Conservation (phyloP, 2,329 filamentous ascomycete genomes). For the Fusarium longipes region DNA sequence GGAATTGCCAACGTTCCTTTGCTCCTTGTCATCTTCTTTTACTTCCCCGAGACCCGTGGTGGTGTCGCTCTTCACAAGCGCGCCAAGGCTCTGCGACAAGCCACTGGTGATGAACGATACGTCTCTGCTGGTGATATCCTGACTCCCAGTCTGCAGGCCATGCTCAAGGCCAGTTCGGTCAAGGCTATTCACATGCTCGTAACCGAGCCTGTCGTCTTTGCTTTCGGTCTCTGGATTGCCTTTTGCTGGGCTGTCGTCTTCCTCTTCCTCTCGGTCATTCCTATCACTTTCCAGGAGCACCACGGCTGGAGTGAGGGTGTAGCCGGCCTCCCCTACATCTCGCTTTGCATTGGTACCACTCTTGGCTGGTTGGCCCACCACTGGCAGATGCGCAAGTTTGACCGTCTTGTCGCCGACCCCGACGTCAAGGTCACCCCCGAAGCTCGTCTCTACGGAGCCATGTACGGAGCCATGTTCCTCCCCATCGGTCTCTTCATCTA, state of each 20-base stretch:
- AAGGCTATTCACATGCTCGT: conserved; percentile 42
- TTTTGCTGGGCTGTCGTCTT: conserved; percentile 44
- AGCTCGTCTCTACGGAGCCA: conserved; percentile 38
- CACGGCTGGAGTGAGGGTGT: conserved; percentile 38
- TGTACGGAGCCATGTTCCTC: conserved; percentile 40
- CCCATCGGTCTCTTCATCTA: conserved; percentile 41
- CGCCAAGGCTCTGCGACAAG: conserved; percentile 38
- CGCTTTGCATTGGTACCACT: conserved; percentile 34
- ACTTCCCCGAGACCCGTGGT: conserved; percentile 38
- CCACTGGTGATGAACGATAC: conserved; percentile 37
- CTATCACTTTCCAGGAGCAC: conserved; percentile 37
- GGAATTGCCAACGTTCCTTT: conserved; percentile 38
- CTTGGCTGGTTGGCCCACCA: conserved; percentile 40
- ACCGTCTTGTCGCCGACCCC: conserved; percentile 31
- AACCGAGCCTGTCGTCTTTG: conserved; percentile 42
- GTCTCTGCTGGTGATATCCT: conserved; percentile 40
- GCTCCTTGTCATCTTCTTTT: conserved; percentile 34
- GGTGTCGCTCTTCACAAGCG: conserved; percentile 39
- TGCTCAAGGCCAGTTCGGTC: conserved; percentile 40
- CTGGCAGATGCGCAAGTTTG: conserved; percentile 40
- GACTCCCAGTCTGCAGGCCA: conserved; percentile 37
- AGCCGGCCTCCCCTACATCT: conserved; percentile 37
- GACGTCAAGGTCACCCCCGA: conserved; percentile 38
- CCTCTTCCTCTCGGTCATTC: conserved; percentile 40
- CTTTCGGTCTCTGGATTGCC: conserved; percentile 42